Base-by-base conservation (phyloP, 2,329 filamentous ascomycete species). In the Pestalotiopsis sp. region DNA sequence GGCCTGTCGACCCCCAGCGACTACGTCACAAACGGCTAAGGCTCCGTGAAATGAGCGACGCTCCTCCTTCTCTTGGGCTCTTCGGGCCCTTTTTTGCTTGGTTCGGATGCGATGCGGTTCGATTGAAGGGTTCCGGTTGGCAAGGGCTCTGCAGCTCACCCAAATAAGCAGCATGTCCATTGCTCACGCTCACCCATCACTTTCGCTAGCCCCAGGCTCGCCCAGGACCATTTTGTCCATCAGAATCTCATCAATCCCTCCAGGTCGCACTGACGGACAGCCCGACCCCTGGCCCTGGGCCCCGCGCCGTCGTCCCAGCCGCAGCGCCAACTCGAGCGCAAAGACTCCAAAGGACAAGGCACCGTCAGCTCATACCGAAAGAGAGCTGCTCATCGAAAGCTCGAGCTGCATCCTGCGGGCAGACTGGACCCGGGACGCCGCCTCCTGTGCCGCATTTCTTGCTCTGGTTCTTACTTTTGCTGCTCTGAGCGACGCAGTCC, bases 11-110 rank as follows among this genome's bases (percentile, higher is more conserved):
- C 64, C 64, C 64, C 64, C 27, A 36, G 25, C 31, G 52, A 60
- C 67, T 58, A 64, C 67, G 64, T 67, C 59, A 63, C 57, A 66
- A 69, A 45, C 39, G 49, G 65, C 31, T 63, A 69, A 64, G 52
- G 31, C 31, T 36, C 7, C 55, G 55, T 59, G 67, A 69, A 59
- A 69, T 69, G 64, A 64, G 41, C 67, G 39, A 14, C 67, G 67
- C 59, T 55, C 64, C 59, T 69, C 31, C 31, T 36, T 36, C 31
- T 36, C 63, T 41, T 64, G 38, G 67, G 67, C 64, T 59, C 36
- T 6, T 36, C 31, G 31, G 31, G 31, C 31, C 31, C 31, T 36
- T 36, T 36, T 36, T 36, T 36, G 31, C 31, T 67, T 67, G 63
- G 67, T 64, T 60, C 64, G 31, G 39, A 61, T 36, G 64, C 25